Conservation (phyloP, 345 rosid genomes). For the Brassica carinata region DNA sequence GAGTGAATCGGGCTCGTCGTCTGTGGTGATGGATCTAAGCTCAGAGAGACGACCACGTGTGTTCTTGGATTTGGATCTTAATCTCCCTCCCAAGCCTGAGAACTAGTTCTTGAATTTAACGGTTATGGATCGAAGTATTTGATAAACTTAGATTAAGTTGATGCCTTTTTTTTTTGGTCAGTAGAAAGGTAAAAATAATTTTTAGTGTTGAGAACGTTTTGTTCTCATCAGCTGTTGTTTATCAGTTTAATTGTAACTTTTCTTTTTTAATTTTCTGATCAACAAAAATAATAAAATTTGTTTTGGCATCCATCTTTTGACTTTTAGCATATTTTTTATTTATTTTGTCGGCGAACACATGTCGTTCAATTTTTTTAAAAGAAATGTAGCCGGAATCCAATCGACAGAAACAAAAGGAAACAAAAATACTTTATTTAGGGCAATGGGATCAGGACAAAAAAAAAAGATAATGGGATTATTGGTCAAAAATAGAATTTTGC, state of each 20-base stretch:
- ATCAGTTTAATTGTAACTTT: background rate
- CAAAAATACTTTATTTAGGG: background rate
- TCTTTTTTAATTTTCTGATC: background rate
- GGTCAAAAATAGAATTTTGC: background rate
- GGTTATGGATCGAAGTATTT: background rate
- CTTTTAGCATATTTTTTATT: background rate
- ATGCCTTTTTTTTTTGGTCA: constrained; percentile 2
- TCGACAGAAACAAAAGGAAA: background rate
- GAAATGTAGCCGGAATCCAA: background rate
- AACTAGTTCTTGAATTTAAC: constrained; percentile 8
- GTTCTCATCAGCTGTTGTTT: background rate
- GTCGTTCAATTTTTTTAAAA: background rate
- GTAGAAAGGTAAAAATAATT: constrained; percentile 15
- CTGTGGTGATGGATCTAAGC: constrained; percentile 43
- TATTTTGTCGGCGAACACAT: background rate
- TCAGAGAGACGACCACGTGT: constrained; percentile 16
- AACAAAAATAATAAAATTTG: background rate
- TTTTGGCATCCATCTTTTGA: background rate
- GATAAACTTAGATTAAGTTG: background rate
- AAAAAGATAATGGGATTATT: background rate
- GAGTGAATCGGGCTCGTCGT: constrained; percentile 70
- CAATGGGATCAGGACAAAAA: background rate
- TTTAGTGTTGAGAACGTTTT: background rate
- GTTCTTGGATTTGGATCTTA: constrained; percentile 65
- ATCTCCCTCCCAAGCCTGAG: constrained; percentile 59